Percentiles rank a stretch among this genome's conserved stretches.
These are phyloP conservation scores for Fraxinus floribunda DNA, from an alignment of 305 asterid species.

Conservation along the genomic window DNA sequence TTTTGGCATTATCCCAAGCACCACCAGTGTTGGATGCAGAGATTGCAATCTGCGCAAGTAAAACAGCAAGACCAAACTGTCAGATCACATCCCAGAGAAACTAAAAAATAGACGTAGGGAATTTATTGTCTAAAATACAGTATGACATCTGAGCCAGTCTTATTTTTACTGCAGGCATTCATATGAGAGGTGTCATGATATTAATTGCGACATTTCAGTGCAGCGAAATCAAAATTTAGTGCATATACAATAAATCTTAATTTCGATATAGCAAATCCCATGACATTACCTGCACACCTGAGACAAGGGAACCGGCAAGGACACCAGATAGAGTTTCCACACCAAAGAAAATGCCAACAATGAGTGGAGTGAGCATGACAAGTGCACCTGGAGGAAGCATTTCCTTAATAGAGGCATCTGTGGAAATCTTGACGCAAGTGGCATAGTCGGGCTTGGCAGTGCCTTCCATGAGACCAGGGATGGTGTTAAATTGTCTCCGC, in stretches of 20 bases:
- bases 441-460: conserved; percentile 73
- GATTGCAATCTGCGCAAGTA: conserved; percentile 43
- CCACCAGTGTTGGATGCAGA: conserved; percentile 65
- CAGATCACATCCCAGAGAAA: background rate
- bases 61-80: background rate
- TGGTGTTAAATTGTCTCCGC: conserved; percentile 68
- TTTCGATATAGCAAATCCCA: background rate
- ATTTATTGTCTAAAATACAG: background rate
- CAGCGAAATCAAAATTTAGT: background rate
- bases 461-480: conserved; percentile 81
- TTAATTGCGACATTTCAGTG: background rate
- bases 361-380: conserved; percentile 76
- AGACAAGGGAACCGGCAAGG: conserved; percentile 77
- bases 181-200: background rate
- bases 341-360: conserved; percentile 69
- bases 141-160: background rate
- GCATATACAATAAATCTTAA: background rate
- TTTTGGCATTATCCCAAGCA: conserved; percentile 59
- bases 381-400: conserved; percentile 86
- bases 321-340: conserved; percentile 81
- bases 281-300: conserved; percentile 69
- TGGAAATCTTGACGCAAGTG: conserved; percentile 74
- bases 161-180: background rate
- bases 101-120: background rate
- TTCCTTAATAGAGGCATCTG: conserved; percentile 79